phyloP scores from a whole-genome alignment of 495 filamentous ascomycete genomes.

The Xylaria acuta region DNA sequence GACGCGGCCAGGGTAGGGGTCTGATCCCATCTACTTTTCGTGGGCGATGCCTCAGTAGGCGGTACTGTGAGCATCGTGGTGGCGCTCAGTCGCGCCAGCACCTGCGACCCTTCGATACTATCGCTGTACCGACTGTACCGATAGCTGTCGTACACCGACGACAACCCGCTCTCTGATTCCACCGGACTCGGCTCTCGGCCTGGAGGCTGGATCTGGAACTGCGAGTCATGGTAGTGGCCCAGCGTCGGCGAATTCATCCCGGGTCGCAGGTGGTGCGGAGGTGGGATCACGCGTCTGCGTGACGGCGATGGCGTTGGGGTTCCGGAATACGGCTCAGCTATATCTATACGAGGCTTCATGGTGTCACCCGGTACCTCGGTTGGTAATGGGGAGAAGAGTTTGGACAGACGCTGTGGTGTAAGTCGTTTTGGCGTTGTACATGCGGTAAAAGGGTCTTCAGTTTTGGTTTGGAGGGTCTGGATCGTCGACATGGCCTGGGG shows the following conservation, averaged over 20 bases:
- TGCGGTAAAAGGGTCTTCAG: constrained; percentile 35
- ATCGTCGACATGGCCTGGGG: constrained; percentile 8
- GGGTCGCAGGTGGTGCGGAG: constrained; percentile 28
- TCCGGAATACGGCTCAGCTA: neutral
- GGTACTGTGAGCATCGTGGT: constrained; percentile 5
- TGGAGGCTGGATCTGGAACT: constrained; percentile 10
- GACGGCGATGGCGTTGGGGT: constrained; percentile 36
- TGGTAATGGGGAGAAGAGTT: constrained; percentile 35
- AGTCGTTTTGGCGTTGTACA: constrained; percentile 11
- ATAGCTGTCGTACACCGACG: constrained; percentile 43
- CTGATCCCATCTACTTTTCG: neutral
- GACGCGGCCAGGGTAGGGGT: neutral
- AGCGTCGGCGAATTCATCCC: constrained; percentile 26
- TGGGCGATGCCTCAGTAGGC: neutral
- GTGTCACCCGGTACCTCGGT: constrained; percentile 10
- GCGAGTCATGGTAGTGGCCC: neutral
- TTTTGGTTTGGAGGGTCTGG: neutral
- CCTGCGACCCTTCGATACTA: constrained; percentile 3
- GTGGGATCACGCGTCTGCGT: constrained; percentile 24
- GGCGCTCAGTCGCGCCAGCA: constrained; percentile 11
- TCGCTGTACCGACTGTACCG: constrained; percentile 27
- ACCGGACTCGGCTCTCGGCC: constrained; percentile 33
- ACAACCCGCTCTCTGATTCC: constrained; percentile 37
- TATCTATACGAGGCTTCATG: neutral
- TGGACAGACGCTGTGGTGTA: constrained; percentile 35